Evolutionary conservation across 2,329 filamentous ascomycete species (phyloP).

Genomic region (Sporothrix brasiliensis): DNA sequence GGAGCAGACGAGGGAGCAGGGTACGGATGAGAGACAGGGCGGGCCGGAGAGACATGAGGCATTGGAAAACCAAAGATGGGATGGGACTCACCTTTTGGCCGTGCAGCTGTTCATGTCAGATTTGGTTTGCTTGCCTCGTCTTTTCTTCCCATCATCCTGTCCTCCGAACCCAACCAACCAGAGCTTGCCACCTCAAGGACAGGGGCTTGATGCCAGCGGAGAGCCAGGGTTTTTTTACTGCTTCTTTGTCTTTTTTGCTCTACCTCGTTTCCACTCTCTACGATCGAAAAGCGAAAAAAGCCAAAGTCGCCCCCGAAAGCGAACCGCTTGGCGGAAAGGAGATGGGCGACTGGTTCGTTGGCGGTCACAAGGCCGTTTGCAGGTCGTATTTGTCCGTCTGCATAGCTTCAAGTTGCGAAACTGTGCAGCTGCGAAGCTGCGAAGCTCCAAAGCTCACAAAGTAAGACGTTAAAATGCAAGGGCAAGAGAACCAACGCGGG

Average conservation of each 20-base stretch:
- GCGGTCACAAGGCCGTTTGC: slow-evolving; percentile 4
- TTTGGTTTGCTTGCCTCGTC: background rate
- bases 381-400: background rate
- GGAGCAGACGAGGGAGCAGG: background rate
- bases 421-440: background rate
- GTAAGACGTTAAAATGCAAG: background rate
- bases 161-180: slow-evolving; percentile 8
- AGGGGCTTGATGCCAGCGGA: slow-evolving; percentile 20
- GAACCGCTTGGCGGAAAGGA: slow-evolving; percentile 5
- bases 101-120: background rate
- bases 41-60: background rate
- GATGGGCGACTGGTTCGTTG: background rate
- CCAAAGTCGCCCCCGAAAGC: background rate
- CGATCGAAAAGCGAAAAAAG: no score
- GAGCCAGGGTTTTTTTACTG: no score
- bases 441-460: background rate
- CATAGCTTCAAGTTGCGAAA: background rate
- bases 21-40: background rate
- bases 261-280: background rate
- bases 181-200: slow-evolving; percentile 26
- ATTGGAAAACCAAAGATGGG: background rate
- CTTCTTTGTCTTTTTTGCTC: background rate
- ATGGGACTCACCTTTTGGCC: background rate
- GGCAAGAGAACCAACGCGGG: slow-evolving; percentile 5
- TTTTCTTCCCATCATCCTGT: background rate